Conservation (phyloP, 768 basidiomycete species). For the Macrolepiota albuminosa region DNA sequence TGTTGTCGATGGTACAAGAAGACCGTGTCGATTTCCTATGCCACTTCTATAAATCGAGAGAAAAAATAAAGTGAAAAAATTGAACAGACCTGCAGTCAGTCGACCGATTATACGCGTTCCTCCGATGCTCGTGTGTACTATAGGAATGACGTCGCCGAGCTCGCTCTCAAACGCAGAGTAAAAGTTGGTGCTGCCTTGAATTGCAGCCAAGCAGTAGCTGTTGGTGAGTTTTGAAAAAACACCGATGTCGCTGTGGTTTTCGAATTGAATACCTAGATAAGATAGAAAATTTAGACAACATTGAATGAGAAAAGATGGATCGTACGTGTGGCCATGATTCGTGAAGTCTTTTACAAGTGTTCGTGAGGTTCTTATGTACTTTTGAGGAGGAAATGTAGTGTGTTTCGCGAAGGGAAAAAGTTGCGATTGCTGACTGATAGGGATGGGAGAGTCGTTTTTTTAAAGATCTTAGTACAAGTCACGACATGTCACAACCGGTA, state of each 20-base stretch:
- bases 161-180: constrained; percentile 97
- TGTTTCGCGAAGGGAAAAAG: constrained; percentile 13
- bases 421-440: constrained; percentile 1
- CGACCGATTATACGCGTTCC: constrained; percentile 94
- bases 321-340: constrained; percentile 47
- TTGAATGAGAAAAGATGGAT: constrained; percentile 3
- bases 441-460: constrained; percentile 1
- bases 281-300: constrained; percentile 13
- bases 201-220: constrained; percentile 91
- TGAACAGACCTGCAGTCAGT: constrained; percentile 73
- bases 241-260: constrained; percentile 93
- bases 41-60: not conserved
- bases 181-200: constrained; percentile 95
- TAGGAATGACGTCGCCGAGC: constrained; percentile 87
- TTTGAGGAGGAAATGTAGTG: constrained; percentile 1
- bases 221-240: constrained; percentile 98
- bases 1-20: constrained; percentile 92
- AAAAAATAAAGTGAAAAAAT: not conserved
- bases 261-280: constrained; percentile 80
- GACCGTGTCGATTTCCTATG: constrained; percentile 90
- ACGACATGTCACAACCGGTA: constrained; percentile 19
- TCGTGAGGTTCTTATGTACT: not conserved
- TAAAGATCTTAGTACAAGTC: constrained; percentile 13
- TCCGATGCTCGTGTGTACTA: constrained; percentile 93
- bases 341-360: constrained; percentile 7